phyloP scores from a whole-genome alignment of 1,284 basidiomycete species.

The Marasmius tenuissimus region DNA sequence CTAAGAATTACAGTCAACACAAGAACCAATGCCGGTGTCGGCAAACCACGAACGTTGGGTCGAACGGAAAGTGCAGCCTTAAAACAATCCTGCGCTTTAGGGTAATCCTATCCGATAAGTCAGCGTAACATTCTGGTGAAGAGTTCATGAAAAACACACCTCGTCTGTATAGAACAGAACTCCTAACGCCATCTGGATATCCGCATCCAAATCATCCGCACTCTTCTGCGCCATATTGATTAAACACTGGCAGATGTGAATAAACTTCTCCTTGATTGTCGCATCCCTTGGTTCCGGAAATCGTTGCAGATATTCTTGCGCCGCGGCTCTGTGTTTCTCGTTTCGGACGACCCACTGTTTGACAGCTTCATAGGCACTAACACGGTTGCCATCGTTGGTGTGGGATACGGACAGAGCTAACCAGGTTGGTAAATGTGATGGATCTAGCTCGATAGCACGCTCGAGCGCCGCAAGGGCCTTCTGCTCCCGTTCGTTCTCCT shows the following conservation, averaged over 20 bases:
- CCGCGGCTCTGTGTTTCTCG: constrained; percentile 51
- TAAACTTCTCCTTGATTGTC: constrained; percentile 43
- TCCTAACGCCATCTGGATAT: constrained; percentile 94
- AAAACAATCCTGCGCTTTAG: constrained; percentile 95
- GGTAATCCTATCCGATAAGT: constrained; percentile 66
- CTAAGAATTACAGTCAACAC: constrained; percentile 35
- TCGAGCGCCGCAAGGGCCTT: constrained; percentile 88
- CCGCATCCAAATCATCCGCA: constrained; percentile 76
- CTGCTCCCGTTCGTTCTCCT: constrained; percentile 95
- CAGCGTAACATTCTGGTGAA: not conserved
- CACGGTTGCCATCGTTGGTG: constrained; percentile 87
- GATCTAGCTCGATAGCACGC: constrained; percentile 82
- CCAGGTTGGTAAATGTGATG: constrained; percentile 78
- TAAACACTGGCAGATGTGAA: constrained; percentile 56
- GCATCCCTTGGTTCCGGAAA: constrained; percentile 31
- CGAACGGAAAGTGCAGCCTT: constrained; percentile 83
- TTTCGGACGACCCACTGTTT: constrained; percentile 78
- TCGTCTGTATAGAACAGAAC: constrained; percentile 92
- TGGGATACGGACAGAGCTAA: constrained; percentile 90
- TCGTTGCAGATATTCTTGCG: constrained; percentile 38
- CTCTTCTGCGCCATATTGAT: constrained; percentile 64
- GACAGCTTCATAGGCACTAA: constrained; percentile 77
- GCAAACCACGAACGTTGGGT: constrained; percentile 66
- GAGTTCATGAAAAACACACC: constrained; percentile 36
- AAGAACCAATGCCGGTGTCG: constrained; percentile 2